Evolutionary conservation across 768 basidiomycete species (phyloP).

Genomic region (Russula emetica): DNA sequence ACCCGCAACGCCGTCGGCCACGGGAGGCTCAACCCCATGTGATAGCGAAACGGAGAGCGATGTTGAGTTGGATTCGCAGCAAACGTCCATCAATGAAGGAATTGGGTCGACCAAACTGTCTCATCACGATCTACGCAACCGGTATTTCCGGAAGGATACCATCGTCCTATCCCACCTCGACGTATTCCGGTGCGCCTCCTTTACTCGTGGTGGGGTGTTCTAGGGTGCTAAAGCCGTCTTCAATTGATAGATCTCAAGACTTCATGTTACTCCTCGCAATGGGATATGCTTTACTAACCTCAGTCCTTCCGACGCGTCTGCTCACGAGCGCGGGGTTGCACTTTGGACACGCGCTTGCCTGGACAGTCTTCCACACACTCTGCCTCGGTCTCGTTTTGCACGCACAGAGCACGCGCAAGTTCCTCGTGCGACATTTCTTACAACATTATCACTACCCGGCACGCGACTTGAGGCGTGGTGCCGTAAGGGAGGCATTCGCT

Average conservation of each 20-base stretch:
- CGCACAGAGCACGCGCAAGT: conserved; percentile 82
- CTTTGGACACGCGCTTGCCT: conserved; percentile 76
- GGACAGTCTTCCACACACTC: conserved; percentile 85
- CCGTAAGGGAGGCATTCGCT: conserved; percentile 87
- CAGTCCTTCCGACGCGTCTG: conserved; percentile 54
- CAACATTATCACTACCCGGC: conserved; percentile 89
- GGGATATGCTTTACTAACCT: conserved; percentile 56
- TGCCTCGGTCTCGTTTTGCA: conserved; percentile 80
- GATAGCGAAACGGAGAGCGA: conserved; percentile 59
- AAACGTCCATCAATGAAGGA: conserved; percentile 5
- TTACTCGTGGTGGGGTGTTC: not conserved
- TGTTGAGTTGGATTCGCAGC: conserved; percentile 33
- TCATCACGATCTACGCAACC: conserved; percentile 84
- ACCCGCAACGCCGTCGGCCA: conserved; percentile 53
- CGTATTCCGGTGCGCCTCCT: conserved; percentile 61
- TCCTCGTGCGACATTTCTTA: conserved; percentile 87
- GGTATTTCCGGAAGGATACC: conserved; percentile 86
- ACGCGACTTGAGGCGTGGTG: conserved; percentile 63
- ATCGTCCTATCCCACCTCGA: conserved; percentile 81
- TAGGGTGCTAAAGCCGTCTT: not conserved
- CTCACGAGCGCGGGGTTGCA: conserved; percentile 56
- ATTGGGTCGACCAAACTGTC: conserved; percentile 38
- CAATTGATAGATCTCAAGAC: conserved; percentile 67
- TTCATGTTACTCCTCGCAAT: conserved; percentile 73
- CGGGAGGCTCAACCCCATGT: conserved; percentile 69